Conservation (phyloP, 2,329 filamentous ascomycete species). For the Leptographium lundbergii region DNA sequence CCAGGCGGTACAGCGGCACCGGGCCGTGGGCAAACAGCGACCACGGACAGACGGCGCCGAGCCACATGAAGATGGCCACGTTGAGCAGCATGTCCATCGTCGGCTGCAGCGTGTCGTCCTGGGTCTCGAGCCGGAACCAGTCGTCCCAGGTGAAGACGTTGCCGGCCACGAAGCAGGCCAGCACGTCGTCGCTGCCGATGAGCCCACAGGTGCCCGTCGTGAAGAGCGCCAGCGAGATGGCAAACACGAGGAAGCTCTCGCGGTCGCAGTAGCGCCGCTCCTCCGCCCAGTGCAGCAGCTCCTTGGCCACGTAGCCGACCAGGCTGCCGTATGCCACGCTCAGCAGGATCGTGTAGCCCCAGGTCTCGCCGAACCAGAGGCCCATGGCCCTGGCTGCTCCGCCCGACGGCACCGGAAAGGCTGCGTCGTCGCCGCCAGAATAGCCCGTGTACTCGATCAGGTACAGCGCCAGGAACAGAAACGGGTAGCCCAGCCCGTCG, state of each 20-base stretch:
- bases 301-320: conserved; percentile 72
- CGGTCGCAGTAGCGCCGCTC: conserved; percentile 69
- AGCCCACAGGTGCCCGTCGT: conserved; percentile 78
- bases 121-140: conserved; percentile 81
- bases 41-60: conserved; percentile 79
- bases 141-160: conserved; percentile 89
- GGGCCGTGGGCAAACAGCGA: conserved; percentile 49
- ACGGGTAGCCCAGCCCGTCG: conserved; percentile 80
- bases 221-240: conserved; percentile 74
- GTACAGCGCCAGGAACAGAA: conserved; percentile 74
- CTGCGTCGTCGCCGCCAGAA: conserved; percentile 36
- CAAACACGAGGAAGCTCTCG: conserved; percentile 80
- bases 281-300: conserved; percentile 74
- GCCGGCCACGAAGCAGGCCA: conserved; percentile 86
- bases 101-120: conserved; percentile 84
- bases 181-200: conserved; percentile 77
- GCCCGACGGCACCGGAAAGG: conserved; percentile 29
- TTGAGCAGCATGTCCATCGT: conserved; percentile 94
- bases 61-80: conserved; percentile 81
- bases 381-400: conserved; percentile 57
- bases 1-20: conserved; percentile 59
- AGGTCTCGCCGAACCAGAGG: conserved; percentile 75
- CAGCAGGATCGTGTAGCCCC: conserved; percentile 70
- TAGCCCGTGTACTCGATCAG: conserved; percentile 62
- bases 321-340: conserved; percentile 65